These are phyloP conservation scores for Keithomyces neogunnii DNA, from an alignment of 2,329 filamentous ascomycete species.

Conservation along the genomic window DNA sequence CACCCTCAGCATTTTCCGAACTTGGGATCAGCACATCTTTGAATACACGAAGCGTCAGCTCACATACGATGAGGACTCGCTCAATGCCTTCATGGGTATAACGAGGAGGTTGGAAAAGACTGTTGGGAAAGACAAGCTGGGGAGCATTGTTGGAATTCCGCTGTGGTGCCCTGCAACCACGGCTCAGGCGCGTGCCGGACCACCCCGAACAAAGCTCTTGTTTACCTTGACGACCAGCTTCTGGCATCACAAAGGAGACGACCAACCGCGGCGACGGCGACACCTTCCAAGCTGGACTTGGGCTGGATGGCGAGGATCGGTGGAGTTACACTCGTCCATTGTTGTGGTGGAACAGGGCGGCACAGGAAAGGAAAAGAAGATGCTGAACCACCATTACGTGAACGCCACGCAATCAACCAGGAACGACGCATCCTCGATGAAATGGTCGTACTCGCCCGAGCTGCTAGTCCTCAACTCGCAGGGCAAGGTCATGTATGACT, in stretches of 20 bases:
- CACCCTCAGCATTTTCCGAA: slow-evolving; percentile 26
- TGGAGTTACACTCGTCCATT: slow-evolving; percentile 25
- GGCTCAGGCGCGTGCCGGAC: slow-evolving; percentile 9
- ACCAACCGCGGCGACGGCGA: slow-evolving; percentile 15
- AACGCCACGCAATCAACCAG: slow-evolving; percentile 24
- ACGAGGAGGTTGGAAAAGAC: slow-evolving; percentile 21
- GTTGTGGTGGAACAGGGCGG: slow-evolving; percentile 21
- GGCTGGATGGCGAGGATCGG: slow-evolving; percentile 26
- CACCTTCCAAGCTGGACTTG: slow-evolving; percentile 29
- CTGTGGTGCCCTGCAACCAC: slow-evolving; percentile 17
- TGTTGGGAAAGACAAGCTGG: slow-evolving; percentile 20
- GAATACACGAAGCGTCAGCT: slow-evolving; percentile 21
- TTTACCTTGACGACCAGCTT: slow-evolving; percentile 27
- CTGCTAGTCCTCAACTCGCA: slow-evolving; percentile 19
- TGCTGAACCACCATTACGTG: slow-evolving; percentile 27
- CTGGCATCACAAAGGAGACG: slow-evolving; percentile 24
- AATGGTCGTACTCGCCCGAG: slow-evolving; percentile 26
- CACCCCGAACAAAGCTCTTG: slow-evolving; percentile 21
- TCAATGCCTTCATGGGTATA: slow-evolving; percentile 23
- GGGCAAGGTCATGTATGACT: slow-evolving; percentile 24
- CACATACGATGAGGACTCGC: slow-evolving; percentile 23
- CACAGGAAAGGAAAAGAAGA: slow-evolving; percentile 19
- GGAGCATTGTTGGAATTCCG: slow-evolving; percentile 22
- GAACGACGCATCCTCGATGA: slow-evolving; percentile 20
- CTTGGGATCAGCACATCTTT: slow-evolving; percentile 23